Conservation (phyloP, 768 basidiomycete genomes). For the Tricholoma furcatifolium region DNA sequence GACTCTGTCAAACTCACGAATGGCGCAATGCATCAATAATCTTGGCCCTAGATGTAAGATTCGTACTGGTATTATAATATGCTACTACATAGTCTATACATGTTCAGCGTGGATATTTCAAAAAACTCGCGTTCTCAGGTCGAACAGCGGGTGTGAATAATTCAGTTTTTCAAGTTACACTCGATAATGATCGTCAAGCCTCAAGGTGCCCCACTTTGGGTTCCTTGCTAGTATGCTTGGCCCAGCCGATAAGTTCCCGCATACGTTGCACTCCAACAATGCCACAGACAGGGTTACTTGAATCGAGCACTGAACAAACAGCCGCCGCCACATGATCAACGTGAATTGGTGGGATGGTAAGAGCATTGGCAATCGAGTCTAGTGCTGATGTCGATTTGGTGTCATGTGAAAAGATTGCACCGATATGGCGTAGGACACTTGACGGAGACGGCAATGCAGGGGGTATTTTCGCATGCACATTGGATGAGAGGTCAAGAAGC, state of each 20-base stretch:
- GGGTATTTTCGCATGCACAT: constrained; percentile 62
- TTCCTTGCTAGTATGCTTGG: constrained; percentile 3
- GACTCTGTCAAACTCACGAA: no score
- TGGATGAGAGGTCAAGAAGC: constrained; percentile 77
- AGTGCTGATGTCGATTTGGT: constrained; percentile 39
- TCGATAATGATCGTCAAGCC: constrained; percentile 1
- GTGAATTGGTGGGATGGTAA: constrained; percentile 89
- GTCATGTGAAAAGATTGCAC: constrained; percentile 32
- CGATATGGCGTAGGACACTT: constrained; percentile 53
- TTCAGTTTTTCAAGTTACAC: neutral
- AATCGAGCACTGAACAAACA: constrained; percentile 62
- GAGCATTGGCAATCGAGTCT: constrained; percentile 71
- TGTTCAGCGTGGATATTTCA: no score
- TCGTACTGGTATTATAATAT: neutral
- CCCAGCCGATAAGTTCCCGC: constrained; percentile 75
- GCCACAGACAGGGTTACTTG: constrained; percentile 50
- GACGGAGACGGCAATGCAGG: constrained; percentile 63
- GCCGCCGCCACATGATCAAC: constrained; percentile 94
- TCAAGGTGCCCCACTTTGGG: neutral
- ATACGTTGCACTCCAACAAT: constrained; percentile 71
- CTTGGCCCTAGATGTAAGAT: no score
- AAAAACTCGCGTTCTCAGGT: no score
- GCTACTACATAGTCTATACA: no score
- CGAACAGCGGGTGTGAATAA: neutral
- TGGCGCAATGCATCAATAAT: constrained; percentile 2